A percentile compares a stretch with the other conserved stretches of the same genome.
Conservation (phyloP, 1,284 basidiomycete genomes). For the Sanghuangporus baumii region DNA sequence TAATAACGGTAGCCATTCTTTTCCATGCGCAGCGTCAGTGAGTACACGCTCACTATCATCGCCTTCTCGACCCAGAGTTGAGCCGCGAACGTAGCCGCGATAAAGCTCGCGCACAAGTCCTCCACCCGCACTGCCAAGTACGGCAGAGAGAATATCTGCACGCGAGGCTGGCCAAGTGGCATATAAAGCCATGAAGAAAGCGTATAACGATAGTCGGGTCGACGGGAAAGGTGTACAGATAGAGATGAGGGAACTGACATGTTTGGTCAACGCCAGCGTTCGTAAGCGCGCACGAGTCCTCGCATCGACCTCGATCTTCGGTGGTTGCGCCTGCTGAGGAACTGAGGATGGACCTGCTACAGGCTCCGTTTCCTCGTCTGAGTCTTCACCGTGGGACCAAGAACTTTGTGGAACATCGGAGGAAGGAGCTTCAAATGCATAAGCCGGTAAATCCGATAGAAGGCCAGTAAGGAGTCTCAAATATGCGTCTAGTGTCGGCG, state of each 20-base stretch:
- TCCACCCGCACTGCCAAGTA: slow-evolving; percentile 46
- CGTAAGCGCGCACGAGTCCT: slow-evolving; percentile 15
- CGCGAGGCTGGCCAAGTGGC: slow-evolving; percentile 53
- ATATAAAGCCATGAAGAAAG: slow-evolving; percentile 49
- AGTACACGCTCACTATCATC: slow-evolving; percentile 21
- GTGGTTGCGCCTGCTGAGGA: neutral
- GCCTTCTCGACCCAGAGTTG: slow-evolving; percentile 48
- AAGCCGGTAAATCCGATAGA: slow-evolving; percentile 47
- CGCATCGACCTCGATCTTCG: slow-evolving; percentile 2
- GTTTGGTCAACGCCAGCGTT: slow-evolving; percentile 30
- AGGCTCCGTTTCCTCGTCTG: slow-evolving; percentile 3
- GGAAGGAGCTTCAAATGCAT: slow-evolving; percentile 43
- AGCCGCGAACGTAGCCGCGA: slow-evolving; percentile 58
- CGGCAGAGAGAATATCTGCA: slow-evolving; percentile 45
- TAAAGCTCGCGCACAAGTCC: slow-evolving; percentile 73
- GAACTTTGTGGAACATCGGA: slow-evolving; percentile 21
- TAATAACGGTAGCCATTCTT: slow-evolving; percentile 63
- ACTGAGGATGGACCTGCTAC: neutral
- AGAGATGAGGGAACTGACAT: slow-evolving; percentile 16
- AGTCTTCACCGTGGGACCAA: slow-evolving; percentile 8
- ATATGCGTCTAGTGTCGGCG: slow-evolving; percentile 45
- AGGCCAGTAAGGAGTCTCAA: slow-evolving; percentile 46
- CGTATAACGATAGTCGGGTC: slow-evolving; percentile 39
- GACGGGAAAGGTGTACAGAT: slow-evolving; percentile 29
- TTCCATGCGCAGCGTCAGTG: slow-evolving; percentile 40